phyloP scores from a whole-genome alignment of 257 asterid species.

The Striga asiatica region DNA sequence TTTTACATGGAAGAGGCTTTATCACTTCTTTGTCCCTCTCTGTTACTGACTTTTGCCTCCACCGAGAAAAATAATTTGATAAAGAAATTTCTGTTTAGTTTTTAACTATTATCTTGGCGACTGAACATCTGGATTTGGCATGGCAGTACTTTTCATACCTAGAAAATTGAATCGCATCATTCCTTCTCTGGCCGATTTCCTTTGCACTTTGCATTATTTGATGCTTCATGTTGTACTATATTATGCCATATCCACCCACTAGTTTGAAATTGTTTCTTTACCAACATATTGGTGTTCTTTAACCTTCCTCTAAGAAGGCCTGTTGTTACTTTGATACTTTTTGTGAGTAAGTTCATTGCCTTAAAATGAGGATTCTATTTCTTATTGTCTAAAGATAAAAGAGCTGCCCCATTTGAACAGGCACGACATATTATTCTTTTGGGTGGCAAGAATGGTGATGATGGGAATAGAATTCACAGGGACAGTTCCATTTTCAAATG shows the following conservation, averaged over 20 bases:
- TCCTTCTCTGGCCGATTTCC: not conserved
- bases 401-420: slow-evolving; percentile 39
- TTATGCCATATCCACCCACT: not conserved
- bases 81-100: not conserved
- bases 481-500: slow-evolving; percentile 67
- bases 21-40: not conserved
- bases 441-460: slow-evolving; percentile 99
- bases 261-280: not conserved
- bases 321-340: too few species aligned
- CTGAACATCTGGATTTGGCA: not conserved
- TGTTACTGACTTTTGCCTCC: not conserved
- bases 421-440: slow-evolving; percentile 94
- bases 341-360: too few species aligned
- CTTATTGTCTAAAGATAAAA: slow-evolving; percentile 7
- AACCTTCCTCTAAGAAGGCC: not conserved
- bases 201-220: not conserved
- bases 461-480: slow-evolving; percentile 98
- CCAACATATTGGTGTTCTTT: slow-evolving; percentile 4
- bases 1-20: not conserved
- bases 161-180: not conserved
- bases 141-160: not conserved
- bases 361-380: not conserved
- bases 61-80: not conserved
- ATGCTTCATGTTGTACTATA: not conserved
- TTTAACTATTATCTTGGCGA: not conserved